A percentile compares a stretch with the other conserved stretches of the same genome.
Conservation (phyloP, 352 stramenopile genomes). For the Phytophthora uliginosa region DNA sequence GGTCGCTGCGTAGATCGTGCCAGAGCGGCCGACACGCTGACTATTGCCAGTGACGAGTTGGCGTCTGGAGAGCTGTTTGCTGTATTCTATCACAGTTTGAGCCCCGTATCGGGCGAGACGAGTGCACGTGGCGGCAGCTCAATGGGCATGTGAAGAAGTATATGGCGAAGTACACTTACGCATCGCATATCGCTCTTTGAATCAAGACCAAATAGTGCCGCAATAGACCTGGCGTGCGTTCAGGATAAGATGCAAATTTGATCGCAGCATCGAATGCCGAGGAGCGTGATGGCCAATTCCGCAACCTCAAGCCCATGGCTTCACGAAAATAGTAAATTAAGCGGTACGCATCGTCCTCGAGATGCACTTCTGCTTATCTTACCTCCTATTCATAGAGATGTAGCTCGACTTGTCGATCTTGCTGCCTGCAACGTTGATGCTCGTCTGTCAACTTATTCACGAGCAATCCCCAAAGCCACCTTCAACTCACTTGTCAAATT, state of each 20-base stretch:
- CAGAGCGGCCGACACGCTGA: constrained; percentile 28
- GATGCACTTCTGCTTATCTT: not conserved
- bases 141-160: constrained; percentile 13
- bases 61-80: constrained; percentile 14
- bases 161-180: not conserved
- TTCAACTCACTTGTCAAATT: constrained; percentile 16
- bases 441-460: constrained; percentile 6
- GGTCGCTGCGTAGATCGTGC: constrained; percentile 32
- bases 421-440: not conserved
- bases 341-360: constrained; percentile 5
- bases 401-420: not conserved
- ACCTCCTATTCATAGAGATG: constrained; percentile 17
- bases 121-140: constrained; percentile 14
- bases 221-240: not conserved
- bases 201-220: not conserved
- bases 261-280: too few relatives aligned
- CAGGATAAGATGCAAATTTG: too few relatives aligned
- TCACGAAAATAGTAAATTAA: constrained; percentile 13
- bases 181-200: too few relatives aligned
- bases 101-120: constrained; percentile 9
- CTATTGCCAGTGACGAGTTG: constrained; percentile 39
- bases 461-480: not conserved
- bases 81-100: constrained; percentile 37
- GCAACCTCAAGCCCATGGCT: too few relatives aligned
- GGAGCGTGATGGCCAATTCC: too few relatives aligned